Percentiles rank a stretch among this genome's conserved stretches.
Evolutionary conservation across 163 green algal genomes (phyloP).

Genomic region (Scenedesmus sp.): DNA sequence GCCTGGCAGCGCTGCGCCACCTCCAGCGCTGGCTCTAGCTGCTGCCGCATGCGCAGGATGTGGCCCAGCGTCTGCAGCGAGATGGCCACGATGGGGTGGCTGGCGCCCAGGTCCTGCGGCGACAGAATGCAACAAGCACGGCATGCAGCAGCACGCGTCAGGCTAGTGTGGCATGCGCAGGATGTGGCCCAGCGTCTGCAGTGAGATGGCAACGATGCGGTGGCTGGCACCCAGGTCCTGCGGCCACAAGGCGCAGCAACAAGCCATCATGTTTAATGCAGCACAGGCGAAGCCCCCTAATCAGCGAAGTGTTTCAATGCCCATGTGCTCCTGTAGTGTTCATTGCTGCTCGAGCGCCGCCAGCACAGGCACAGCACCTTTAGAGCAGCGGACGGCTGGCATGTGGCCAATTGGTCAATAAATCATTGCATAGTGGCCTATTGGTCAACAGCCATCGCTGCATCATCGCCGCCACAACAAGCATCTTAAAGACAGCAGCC

Average conservation of each 20-base stretch:
- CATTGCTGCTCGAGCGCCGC: too few species aligned
- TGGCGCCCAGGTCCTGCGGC: constrained; percentile 37
- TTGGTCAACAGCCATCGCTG: too few species aligned
- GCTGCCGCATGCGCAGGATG: constrained; percentile 49
- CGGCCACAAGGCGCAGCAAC: not conserved
- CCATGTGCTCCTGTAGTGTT: too few species aligned
- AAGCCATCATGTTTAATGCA: not conserved
- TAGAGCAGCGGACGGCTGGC: too few species aligned
- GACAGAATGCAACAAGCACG: not conserved
- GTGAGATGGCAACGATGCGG: too few species aligned
- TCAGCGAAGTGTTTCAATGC: not conserved
- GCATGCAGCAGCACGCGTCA: not conserved
- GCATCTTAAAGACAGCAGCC: too few species aligned
- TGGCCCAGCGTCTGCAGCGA: constrained; percentile 49
- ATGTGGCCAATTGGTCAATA: too few species aligned
- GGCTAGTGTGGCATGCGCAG: not conserved
- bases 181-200: not conserved
- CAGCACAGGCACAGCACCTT: too few species aligned
- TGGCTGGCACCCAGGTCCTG: too few species aligned
- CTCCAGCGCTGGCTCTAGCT: constrained; percentile 40
- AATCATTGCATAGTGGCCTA: too few species aligned
- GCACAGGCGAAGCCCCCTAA: not conserved
- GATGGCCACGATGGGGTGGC: constrained; percentile 41
- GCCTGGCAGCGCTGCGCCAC: constrained; percentile 37
- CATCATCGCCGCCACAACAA: too few species aligned